These are phyloP conservation scores for Ophiocordyceps sinensis DNA, from an alignment of 2,329 filamentous ascomycete genomes.

Conservation along the genomic window DNA sequence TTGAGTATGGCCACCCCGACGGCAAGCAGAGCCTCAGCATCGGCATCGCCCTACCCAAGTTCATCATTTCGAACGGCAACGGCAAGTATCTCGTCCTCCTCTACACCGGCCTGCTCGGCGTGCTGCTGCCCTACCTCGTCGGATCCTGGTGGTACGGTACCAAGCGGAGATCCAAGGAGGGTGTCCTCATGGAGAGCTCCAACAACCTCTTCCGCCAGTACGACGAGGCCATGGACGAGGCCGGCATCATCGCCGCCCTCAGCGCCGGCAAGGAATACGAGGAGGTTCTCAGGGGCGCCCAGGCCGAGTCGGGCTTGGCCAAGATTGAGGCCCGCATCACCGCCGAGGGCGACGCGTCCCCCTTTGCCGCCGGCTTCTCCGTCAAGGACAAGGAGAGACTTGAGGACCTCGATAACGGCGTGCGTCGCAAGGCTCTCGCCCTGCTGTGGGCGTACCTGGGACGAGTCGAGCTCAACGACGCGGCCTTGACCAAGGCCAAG, in stretches of 20 bases:
- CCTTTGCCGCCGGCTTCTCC: conserved; percentile 43
- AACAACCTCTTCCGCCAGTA: conserved; percentile 93
- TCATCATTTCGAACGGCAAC: conserved; percentile 84
- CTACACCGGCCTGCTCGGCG: conserved; percentile 77
- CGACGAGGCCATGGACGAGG: conserved; percentile 67
- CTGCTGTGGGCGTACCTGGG: conserved; percentile 93
- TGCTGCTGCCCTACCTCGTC: conserved; percentile 82
- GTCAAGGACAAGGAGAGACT: conserved; percentile 64
- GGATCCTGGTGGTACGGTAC: conserved; percentile 99
- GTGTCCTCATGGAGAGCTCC: conserved; percentile 81
- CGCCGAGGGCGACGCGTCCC: conserved; percentile 37
- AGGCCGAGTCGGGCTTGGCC: conserved; percentile 64
- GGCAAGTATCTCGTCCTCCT: conserved; percentile 89
- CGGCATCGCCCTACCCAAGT: conserved; percentile 85
- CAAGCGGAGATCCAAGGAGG: conserved; percentile 83
- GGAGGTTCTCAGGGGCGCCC: conserved; percentile 58
- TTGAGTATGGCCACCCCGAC: conserved; percentile 91
- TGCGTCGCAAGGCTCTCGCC: conserved; percentile 72
- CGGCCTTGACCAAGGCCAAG: conserved; percentile 68
- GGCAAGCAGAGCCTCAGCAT: conserved; percentile 98
- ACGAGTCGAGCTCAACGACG: conserved; percentile 70
- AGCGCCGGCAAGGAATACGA: conserved; percentile 81
- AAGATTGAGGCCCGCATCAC: conserved; percentile 74
- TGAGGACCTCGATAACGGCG: conserved; percentile 64
- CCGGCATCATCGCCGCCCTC: conserved; percentile 64